Evolutionary conservation across 306 rosid genomes (phyloP).

Genomic region (Prunus kanzakura): DNA sequence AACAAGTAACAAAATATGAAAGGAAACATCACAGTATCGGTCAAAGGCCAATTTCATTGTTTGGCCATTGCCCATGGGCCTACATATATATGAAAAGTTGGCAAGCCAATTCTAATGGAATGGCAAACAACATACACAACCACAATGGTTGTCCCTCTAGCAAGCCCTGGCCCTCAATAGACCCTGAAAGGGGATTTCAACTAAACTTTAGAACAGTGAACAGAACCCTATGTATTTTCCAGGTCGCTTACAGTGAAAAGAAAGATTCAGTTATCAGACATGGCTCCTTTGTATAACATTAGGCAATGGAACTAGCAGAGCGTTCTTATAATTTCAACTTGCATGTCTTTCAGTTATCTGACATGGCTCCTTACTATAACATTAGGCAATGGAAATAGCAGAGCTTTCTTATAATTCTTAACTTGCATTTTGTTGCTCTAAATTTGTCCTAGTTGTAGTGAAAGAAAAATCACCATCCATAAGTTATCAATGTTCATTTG

Average conservation of each 20-base stretch:
- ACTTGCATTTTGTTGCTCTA: background rate
- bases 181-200: background rate
- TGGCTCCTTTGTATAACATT: background rate
- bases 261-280: background rate
- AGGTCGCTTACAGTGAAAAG: background rate
- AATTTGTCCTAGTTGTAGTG: background rate
- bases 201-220: background rate
- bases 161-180: background rate
- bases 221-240: background rate
- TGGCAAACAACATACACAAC: background rate
- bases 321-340: background rate
- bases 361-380: background rate
- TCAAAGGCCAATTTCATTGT: no score
- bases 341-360: background rate
- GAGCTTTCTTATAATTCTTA: background rate
- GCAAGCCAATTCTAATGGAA: background rate
- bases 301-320: background rate
- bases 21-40: background rate
- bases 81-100: background rate
- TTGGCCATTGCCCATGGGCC: background rate
- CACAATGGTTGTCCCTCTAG: background rate
- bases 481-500: slow-evolving; percentile 4
- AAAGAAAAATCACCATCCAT: background rate
- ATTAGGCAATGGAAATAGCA: background rate
- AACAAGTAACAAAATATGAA: no score